A percentile compares a stretch with the other conserved stretches of the same genome.
phyloP scores from a whole-genome alignment of 345 rosid species.

The Iberis pinnata region DNA sequence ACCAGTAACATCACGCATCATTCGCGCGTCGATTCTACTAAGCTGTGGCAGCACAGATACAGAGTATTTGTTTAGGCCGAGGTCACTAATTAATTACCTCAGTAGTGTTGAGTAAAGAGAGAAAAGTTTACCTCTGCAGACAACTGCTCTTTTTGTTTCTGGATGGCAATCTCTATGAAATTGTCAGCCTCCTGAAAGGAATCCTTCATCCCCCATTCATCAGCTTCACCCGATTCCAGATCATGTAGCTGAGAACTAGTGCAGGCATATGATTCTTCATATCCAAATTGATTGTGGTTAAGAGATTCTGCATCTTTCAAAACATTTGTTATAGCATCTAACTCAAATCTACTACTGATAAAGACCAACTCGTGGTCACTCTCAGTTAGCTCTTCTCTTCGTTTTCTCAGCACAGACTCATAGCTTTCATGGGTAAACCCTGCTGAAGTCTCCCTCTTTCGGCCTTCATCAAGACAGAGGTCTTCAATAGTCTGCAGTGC shows the following conservation, averaged over 20 bases:
- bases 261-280: slow-evolving; percentile 50
- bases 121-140: slow-evolving; percentile 57
- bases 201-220: slow-evolving; percentile 69
- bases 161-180: slow-evolving; percentile 69
- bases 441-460: slow-evolving; percentile 58
- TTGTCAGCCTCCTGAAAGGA: slow-evolving; percentile 61
- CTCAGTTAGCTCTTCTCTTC: slow-evolving; percentile 57
- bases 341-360: slow-evolving; percentile 50
- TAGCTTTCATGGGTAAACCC: slow-evolving; percentile 50
- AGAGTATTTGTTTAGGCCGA: slow-evolving; percentile 1
- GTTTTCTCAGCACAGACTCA: slow-evolving; percentile 56
- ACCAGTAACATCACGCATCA: slow-evolving; percentile 58
- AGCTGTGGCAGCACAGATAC: slow-evolving; percentile 46
- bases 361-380: slow-evolving; percentile 44
- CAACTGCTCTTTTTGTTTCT: slow-evolving; percentile 72
- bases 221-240: slow-evolving; percentile 75
- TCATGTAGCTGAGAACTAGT: slow-evolving; percentile 67
- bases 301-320: slow-evolving; percentile 70
- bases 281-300: slow-evolving; percentile 66
- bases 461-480: slow-evolving; percentile 75
- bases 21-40: slow-evolving; percentile 70
- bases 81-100: not conserved
- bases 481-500: slow-evolving; percentile 78
- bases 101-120: slow-evolving; percentile 13
- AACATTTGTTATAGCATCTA: slow-evolving; percentile 62